Evolutionary conservation across 1,284 basidiomycete species (phyloP).

Genomic region (Sutorius eximius): DNA sequence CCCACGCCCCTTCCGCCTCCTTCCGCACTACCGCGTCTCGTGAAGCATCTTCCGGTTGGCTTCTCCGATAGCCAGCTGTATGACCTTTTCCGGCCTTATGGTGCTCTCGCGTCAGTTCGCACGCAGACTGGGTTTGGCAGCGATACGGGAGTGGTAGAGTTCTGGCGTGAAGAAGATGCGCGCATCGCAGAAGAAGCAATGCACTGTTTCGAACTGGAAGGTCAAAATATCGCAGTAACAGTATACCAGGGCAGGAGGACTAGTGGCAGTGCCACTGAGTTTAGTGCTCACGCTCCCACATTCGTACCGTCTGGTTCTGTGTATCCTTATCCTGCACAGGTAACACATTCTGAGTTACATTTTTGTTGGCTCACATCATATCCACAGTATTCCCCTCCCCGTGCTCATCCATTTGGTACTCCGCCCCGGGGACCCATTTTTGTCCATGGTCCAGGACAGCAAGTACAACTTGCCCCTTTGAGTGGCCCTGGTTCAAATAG

Average conservation of each 20-base stretch:
- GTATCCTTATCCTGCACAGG: constrained; percentile 54
- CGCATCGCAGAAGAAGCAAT: constrained; percentile 72
- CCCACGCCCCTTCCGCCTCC: constrained; percentile 72
- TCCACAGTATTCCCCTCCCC: constrained; percentile 63
- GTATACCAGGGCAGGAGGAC: constrained; percentile 66
- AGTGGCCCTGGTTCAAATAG: constrained; percentile 73
- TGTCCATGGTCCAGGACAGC: constrained; percentile 85
- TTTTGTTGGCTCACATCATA: constrained; percentile 6
- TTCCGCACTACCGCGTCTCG: constrained; percentile 68
- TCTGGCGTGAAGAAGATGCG: constrained; percentile 88
- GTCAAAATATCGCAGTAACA: constrained; percentile 78
- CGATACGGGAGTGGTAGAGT: constrained; percentile 78
- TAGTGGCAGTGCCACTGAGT: constrained; percentile 55
- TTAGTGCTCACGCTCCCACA: constrained; percentile 68
- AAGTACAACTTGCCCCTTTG: constrained; percentile 78
- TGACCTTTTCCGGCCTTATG: constrained; percentile 72
- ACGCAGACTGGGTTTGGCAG: constrained; percentile 70
- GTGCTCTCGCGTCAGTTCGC: constrained; percentile 68
- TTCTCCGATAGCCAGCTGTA: constrained; percentile 77
- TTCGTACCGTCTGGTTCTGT: constrained; percentile 70
- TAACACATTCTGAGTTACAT: constrained; percentile 26
- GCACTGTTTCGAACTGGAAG: constrained; percentile 79
- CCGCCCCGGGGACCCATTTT: constrained; percentile 46
- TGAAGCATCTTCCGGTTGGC: constrained; percentile 70
- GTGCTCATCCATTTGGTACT: constrained; percentile 40